Evolutionary conservation across 1,284 basidiomycete genomes (phyloP), one percentile per base, ranked within the genome.

Genomic region (Kwoniella shivajii): DNA sequence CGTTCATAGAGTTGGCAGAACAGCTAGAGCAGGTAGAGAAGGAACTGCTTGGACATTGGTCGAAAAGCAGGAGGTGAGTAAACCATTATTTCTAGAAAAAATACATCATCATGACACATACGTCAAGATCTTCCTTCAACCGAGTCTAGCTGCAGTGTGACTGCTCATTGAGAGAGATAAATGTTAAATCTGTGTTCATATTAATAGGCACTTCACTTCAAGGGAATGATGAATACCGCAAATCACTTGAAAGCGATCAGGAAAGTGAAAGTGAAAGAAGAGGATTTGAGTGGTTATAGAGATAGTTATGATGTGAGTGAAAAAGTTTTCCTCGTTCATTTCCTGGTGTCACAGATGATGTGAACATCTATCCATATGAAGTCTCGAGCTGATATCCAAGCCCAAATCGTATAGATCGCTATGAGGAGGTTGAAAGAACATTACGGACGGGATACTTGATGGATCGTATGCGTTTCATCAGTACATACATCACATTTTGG

Each of bases 1-100:
- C 71, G 90, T 99, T 18, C 95, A 99, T 75, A 87, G 95, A 45
- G 93, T 93, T 0, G 95, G 95, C 18, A 83, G 95, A 37, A 98
- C 95, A 1, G 95, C 95, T 3, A 85, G 95, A 57, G 95, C 95
- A 2, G 92, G 92, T 1, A 82, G 89, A 43, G 78, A 79, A 13
- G 95, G 95, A 4, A 85, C 89, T 60, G 92, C 92, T 0, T 99
- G 93, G 93, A 90, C 89, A 2, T 78, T 99, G 60, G 90, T 98
- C 4, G 95, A 99, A 79, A 90, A 92, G 72, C 94, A 96, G 75
- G 94, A 97, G 83, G 91, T 89, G 55, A 42, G 78, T 27, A 11
- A 3, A n/a, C 33, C 41, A 42, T 38, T 45, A 2, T 7, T 31
- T 18, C 11, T 44, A n/a, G n/a, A n/a, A n/a, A n/a, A n/a, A n/a